A percentile compares a stretch with the other conserved stretches of the same genome.
These are phyloP conservation scores for Kwoniella bestiolae DNA, from an alignment of 768 basidiomycete species.

Conservation along the genomic window DNA sequence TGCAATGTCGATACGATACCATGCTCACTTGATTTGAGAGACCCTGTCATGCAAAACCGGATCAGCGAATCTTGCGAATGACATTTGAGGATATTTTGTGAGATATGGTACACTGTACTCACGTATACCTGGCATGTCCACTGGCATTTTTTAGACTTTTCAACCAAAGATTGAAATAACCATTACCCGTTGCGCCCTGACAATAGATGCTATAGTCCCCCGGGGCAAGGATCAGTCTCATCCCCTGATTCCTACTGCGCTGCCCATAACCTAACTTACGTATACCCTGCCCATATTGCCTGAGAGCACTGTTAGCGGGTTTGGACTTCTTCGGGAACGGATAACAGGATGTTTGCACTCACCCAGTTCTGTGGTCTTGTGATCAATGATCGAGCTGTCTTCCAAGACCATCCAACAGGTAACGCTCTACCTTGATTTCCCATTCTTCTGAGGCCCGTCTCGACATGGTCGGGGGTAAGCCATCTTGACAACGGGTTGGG, in stretches of 20 bases:
- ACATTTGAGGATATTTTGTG: too few species aligned
- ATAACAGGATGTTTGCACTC: not conserved
- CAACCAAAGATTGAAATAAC: slow-evolving; percentile 19
- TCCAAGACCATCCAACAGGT: slow-evolving; percentile 7
- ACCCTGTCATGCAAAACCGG: not conserved
- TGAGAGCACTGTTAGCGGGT: too few species aligned
- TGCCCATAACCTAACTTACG: too few species aligned
- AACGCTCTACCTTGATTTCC: not conserved
- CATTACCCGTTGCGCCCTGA: not conserved
- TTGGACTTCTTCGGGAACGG: too few species aligned
- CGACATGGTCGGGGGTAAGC: not conserved
- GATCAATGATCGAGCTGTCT: not conserved
- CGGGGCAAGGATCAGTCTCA: not conserved
- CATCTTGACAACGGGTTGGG: not conserved
- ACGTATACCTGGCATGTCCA: not conserved
- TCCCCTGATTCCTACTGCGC: not conserved
- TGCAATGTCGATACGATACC: too few species aligned
- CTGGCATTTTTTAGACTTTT: slow-evolving; percentile 3
- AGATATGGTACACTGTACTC: too few species aligned
- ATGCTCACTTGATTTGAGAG: not conserved
- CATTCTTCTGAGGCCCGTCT: not conserved
- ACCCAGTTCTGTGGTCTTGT: slow-evolving; percentile 9
- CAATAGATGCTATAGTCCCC: not conserved
- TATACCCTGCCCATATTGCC: not conserved
- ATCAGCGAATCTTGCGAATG: too few species aligned